A percentile compares a stretch with the other conserved stretches of the same genome.
Conservation (phyloP, 2,329 filamentous ascomycete species). For the Phyllosticta ampelicida region DNA sequence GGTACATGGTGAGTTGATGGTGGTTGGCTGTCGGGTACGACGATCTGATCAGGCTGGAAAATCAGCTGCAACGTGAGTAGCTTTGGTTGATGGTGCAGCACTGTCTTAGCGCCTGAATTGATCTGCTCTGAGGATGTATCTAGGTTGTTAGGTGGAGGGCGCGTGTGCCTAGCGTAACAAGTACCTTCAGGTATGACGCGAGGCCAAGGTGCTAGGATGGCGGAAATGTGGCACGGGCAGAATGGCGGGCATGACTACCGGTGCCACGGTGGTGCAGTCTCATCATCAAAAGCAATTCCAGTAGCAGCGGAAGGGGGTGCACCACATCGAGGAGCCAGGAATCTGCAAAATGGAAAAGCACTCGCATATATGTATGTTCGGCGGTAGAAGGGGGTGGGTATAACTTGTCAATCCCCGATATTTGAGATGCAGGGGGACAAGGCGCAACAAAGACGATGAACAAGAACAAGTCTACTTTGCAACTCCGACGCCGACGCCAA, state of each 20-base stretch:
- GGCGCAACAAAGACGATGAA: neutral
- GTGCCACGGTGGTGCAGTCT: neutral
- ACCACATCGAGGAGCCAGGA: too few species aligned
- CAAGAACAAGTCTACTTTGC: conserved; percentile 7
- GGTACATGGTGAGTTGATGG: too few species aligned
- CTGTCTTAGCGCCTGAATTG: neutral
- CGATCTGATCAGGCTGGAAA: neutral
- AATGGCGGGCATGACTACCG: neutral
- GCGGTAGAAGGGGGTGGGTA: neutral
- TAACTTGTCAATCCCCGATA: neutral
- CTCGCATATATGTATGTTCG: neutral
- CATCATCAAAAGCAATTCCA: neutral
- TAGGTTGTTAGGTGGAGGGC: neutral
- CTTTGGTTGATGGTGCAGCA: neutral
- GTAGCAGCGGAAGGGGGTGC: neutral
- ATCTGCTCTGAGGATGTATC: neutral
- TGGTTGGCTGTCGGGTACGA: neutral
- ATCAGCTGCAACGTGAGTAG: neutral
- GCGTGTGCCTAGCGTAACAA: neutral
- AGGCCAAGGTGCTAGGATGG: neutral
- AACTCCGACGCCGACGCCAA: conserved; percentile 1
- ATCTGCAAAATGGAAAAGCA: neutral
- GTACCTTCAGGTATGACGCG: neutral
- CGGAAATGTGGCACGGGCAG: neutral
- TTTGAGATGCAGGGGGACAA: conserved; percentile 2